These are phyloP conservation scores for Debaryomyces maramus DNA, from an alignment of 805 yeast genomes.

Conservation along the genomic window DNA sequence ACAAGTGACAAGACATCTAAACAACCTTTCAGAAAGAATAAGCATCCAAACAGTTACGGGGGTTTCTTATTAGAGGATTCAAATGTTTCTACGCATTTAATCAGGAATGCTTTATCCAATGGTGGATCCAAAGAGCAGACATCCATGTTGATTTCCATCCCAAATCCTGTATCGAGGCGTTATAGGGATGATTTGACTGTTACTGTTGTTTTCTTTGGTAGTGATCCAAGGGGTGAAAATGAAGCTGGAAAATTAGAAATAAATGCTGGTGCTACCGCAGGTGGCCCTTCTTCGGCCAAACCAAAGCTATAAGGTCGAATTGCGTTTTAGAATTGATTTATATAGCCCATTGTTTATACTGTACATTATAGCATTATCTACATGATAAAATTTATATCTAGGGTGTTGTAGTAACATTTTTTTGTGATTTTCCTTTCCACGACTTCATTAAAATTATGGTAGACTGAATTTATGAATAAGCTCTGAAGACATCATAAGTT, in stretches of 20 bases:
- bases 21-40: slow-evolving; percentile 68
- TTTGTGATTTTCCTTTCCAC: not conserved
- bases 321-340: not conserved
- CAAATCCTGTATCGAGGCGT: slow-evolving; percentile 85
- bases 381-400: not conserved
- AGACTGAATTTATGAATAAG: too few relatives aligned
- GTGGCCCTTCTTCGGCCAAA: slow-evolving; percentile 48
- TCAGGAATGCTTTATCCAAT: slow-evolving; percentile 84
- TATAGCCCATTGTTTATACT: slow-evolving; percentile 1
- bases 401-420: not conserved
- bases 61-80: slow-evolving; percentile 72
- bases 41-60: slow-evolving; percentile 24
- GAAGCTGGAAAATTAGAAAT: slow-evolving; percentile 53
- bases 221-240: slow-evolving; percentile 41
- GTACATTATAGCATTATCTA: not conserved
- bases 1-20: slow-evolving; percentile 62
- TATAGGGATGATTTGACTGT: slow-evolving; percentile 96
- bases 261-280: slow-evolving; percentile 57
- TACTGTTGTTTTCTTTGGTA: slow-evolving; percentile 91
- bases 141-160: slow-evolving; percentile 84
- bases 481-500: too few relatives aligned
- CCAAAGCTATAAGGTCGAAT: slow-evolving; percentile 43
- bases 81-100: slow-evolving; percentile 89
- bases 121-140: slow-evolving; percentile 90
- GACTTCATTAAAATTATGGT: too few relatives aligned